Evolutionary conservation across 768 basidiomycete genomes (phyloP), one percentile per base, ranked within the genome.

Genomic region (Lentinula sp.): DNA sequence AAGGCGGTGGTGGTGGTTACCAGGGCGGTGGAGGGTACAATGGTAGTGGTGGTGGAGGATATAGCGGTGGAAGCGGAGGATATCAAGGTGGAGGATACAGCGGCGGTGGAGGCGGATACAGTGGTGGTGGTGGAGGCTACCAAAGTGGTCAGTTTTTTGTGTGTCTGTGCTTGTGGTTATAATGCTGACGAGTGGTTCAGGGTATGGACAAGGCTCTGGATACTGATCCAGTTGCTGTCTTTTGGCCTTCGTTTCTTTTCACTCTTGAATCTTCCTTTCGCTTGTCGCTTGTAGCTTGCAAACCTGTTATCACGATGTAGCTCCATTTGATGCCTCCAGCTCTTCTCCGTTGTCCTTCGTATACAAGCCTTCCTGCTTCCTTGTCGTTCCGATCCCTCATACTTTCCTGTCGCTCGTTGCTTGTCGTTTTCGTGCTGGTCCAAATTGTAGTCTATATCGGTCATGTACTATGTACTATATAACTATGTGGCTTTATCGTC

Each of bases 61-160:
- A 60, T 36, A 53, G 53, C 6, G 37, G 69, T 13, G 72, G 71
- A 41, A 18, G 69, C 10, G 71, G 71, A 41, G 63, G 70, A 46
- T 60, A 58, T 60, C 60, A 66, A 49, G 66, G 69, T 61, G 66
- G 65, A 33, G 51, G 51, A 67, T 62, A 64, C 54, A 62, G 64
- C 2, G 73, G 64, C 50, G 62, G 60, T 15, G 61, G 60, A 12
- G 62, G 60, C 43, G 53, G 46, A 16, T 57, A 32, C 8, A 71
- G 77, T 35, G 66, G 76, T 28, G 68, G 70, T 20, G 72, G 75
- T 20, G 72, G 75, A 41, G 68, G 70, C 61, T 70, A 67, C 41
- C 71, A 75, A 53, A 71, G 73, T 20, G 72, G 76, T 70, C 23
- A 54, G 55, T 32, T 18, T 52, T 62, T 37, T 9, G 3, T 57